A percentile compares a stretch with the other conserved stretches of the same genome.
Conservation (phyloP, 495 filamentous ascomycete genomes). For the Hyaloscypha bicolor region DNA sequence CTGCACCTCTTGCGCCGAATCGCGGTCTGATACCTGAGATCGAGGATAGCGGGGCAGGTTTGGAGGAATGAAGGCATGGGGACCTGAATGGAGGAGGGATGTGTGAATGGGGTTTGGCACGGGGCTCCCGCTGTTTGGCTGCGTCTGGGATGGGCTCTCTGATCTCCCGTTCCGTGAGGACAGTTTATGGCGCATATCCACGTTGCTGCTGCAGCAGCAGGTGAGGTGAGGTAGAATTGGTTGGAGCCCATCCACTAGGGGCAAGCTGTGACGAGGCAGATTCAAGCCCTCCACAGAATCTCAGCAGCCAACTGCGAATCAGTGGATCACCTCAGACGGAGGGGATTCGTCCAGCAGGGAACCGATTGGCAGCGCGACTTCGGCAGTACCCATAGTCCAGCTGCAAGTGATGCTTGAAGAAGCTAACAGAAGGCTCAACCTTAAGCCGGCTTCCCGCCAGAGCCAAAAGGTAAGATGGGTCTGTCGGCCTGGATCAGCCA, state of each 20-base stretch:
- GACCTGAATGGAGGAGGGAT: neutral
- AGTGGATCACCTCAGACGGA: neutral
- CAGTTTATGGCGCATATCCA: neutral
- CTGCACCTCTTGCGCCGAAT: neutral
- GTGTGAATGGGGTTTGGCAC: neutral
- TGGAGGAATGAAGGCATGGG: neutral
- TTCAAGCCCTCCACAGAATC: neutral
- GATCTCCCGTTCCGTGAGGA: neutral
- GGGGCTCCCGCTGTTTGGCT: slow-evolving; percentile 2
- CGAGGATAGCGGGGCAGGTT: neutral
- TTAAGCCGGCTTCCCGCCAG: slow-evolving; percentile 1
- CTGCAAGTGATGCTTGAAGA: slow-evolving; percentile 10
- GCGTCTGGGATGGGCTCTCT: neutral
- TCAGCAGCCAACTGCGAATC: neutral
- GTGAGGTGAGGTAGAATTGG: neutral
- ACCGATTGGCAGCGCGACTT: slow-evolving; percentile 15
- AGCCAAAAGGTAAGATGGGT: neutral
- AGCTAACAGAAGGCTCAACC: slow-evolving; percentile 1
- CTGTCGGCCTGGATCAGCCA: neutral
- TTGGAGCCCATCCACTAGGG: no score
- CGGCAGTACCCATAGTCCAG: slow-evolving; percentile 13
- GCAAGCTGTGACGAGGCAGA: neutral
- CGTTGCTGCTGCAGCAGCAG: neutral
- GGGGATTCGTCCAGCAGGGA: neutral
- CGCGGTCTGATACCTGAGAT: no score